A percentile compares a stretch with the other conserved stretches of the same genome.
These are phyloP conservation scores for Phlebopus sp. DNA, from an alignment of 1,284 basidiomycete species.

Conservation along the genomic window DNA sequence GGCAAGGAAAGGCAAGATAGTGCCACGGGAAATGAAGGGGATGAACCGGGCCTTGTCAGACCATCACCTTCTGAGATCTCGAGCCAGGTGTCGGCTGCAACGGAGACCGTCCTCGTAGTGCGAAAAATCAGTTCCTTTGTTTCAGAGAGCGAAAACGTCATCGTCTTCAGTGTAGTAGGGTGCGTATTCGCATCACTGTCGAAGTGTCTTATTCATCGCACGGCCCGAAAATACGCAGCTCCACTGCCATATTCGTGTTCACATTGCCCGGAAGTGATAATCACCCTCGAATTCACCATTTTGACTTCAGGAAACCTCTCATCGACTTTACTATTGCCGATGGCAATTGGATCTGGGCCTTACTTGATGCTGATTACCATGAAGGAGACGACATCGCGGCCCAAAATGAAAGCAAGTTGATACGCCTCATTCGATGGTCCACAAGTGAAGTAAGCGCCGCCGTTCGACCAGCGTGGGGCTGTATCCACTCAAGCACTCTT, in stretches of 20 bases:
- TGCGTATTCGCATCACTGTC: constrained; percentile 32
- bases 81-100: constrained; percentile 33
- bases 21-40: constrained; percentile 12
- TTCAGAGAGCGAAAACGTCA: constrained; percentile 31
- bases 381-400: constrained; percentile 33
- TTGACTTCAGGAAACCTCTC: constrained; percentile 57
- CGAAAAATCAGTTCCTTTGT: constrained; percentile 22
- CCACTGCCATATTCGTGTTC: constrained; percentile 63
- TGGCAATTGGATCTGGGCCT: constrained; percentile 45
- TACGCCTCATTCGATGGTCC: constrained; percentile 21
- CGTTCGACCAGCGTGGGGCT: background rate
- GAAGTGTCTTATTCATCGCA: background rate
- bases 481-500: background rate
- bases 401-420: constrained; percentile 23
- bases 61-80: constrained; percentile 1
- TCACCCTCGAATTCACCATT: constrained; percentile 35
- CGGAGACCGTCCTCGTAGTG: constrained; percentile 41
- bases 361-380: constrained; percentile 48
- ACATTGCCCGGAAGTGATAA: constrained; percentile 34
- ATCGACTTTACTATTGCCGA: constrained; percentile 51
- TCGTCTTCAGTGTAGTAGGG: constrained; percentile 71
- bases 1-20: constrained; percentile 22
- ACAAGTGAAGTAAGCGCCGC: constrained; percentile 15
- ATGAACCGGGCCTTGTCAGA: background rate
- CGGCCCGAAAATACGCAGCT: constrained; percentile 38